Percentiles rank a stretch among this genome's conserved stretches.
Conservation (phyloP, 352 stramenopile species). For the Aphanomyces stellatus region DNA sequence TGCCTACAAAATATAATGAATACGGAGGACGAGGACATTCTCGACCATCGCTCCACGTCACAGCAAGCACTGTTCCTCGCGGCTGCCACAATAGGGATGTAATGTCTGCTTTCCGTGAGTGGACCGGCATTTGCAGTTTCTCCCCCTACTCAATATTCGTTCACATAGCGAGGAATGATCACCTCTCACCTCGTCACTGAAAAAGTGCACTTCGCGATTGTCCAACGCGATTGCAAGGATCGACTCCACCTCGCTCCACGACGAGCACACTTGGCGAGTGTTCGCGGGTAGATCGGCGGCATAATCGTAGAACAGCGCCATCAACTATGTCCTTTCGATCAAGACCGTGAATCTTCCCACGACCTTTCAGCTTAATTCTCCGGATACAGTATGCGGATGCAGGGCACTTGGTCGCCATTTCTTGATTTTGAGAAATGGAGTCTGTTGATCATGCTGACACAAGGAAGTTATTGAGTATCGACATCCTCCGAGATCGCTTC, state of each 20-base stretch:
- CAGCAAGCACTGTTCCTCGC: conserved; percentile 57
- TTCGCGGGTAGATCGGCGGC: conserved; percentile 53
- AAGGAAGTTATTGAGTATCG: not conserved
- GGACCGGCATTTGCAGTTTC: conserved; percentile 44
- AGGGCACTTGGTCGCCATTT: no score
- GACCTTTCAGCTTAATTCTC: not conserved
- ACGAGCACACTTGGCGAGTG: conserved; percentile 56
- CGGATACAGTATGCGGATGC: not conserved
- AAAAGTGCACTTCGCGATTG: conserved; percentile 85
- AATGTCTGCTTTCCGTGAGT: conserved; percentile 55
- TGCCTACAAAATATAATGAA: conserved; percentile 30
- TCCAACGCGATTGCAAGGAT: conserved; percentile 75
- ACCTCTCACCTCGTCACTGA: conserved; percentile 71
- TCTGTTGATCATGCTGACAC: no score
- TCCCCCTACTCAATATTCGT: conserved; percentile 40
- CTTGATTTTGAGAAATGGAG: no score
- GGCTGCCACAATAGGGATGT: conserved; percentile 85
- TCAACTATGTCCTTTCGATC: not conserved
- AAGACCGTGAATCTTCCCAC: not conserved
- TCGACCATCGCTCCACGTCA: conserved; percentile 74
- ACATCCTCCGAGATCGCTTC: conserved; percentile 35
- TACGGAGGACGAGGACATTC: not conserved
- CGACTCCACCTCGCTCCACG: conserved; percentile 77
- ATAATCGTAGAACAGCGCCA: conserved; percentile 79
- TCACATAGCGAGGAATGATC: not conserved